Evolutionary conservation across 768 basidiomycete species (phyloP), one percentile per base, ranked within the genome.

Genomic region (Lentinula edodes): DNA sequence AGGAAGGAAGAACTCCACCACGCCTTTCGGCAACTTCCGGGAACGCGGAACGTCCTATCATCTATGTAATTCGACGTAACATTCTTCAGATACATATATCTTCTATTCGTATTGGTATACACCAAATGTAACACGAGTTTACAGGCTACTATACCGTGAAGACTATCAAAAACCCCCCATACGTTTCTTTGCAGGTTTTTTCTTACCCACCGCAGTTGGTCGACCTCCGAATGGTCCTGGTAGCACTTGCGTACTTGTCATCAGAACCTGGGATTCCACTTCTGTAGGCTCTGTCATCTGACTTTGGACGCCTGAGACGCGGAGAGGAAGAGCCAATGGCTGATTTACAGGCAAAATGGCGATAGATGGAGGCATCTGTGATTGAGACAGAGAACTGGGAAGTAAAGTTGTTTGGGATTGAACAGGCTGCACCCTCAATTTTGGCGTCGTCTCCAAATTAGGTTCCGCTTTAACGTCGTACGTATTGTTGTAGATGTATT

Each of bases 201-300:
- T 89, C 5, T 64, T 68, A 13, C 66, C 65, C 12, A 62, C 67
- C 16, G 67, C 65, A 15, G 62, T 61, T 28, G 79, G 80, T 43
- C 88, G 80, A 23, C 88, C 89, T 38, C 90, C 91, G 72, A 85
- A 84, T 0, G 79, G 82, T 2, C 91, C 91, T 4, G 90, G 83
- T 9, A 90, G 70, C 6, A 87, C 72, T 69, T 93, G 91, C 2
- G 91, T 93, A 64, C 82, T 91, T 39, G 77, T 72, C 73, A 83
- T 74, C 15, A 73, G 64, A 16, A 80, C 78, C 63, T 87, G 84
- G 28, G 65, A 62, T 20, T 64, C 66, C 16, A 51, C 58, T 12
- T 66, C 23, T 15, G 51, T 62, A n/a, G 16, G 54, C 54, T 59
- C 48, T 36, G 50, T 61, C 50, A 52, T 36, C 45, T 57, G 39